Percentiles rank a stretch among this genome's conserved stretches.
Evolutionary conservation across 2,329 filamentous ascomycete genomes (phyloP).

Genomic region (Zymoseptoria ardabiliae): DNA sequence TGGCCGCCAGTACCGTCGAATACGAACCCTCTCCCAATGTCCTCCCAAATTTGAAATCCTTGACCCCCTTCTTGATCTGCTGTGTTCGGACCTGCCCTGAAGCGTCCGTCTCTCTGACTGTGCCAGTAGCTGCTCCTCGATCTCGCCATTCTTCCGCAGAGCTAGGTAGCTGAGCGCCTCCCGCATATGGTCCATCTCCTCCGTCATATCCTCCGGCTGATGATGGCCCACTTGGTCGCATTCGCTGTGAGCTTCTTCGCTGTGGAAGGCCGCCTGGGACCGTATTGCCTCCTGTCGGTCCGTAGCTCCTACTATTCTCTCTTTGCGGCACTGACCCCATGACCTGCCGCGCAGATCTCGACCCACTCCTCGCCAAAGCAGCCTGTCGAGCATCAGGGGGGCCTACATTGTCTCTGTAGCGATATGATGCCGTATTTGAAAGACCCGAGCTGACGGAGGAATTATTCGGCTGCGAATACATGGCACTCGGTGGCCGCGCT

Average conservation of each 20-base stretch:
- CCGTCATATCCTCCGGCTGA: constrained; percentile 18
- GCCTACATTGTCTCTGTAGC: constrained; percentile 40
- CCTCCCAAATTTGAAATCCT: constrained; percentile 89
- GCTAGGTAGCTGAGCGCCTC: constrained; percentile 51
- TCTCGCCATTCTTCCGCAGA: constrained; percentile 90
- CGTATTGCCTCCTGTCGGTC: constrained; percentile 51
- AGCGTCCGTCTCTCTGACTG: constrained; percentile 76
- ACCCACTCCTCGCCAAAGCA: constrained; percentile 55
- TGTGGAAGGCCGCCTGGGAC: constrained; percentile 54
- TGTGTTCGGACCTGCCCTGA: constrained; percentile 68
- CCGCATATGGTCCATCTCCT: constrained; percentile 16
- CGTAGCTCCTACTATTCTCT: constrained; percentile 63
- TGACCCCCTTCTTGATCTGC: constrained; percentile 91
- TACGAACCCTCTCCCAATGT: constrained; percentile 94
- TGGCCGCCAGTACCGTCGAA: constrained; percentile 88
- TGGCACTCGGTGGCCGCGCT: constrained; percentile 36
- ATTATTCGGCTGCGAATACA: constrained; percentile 44
- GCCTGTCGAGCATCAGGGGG: constrained; percentile 31
- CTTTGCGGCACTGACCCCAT: constrained; percentile 57
- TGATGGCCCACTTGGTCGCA: constrained; percentile 18
- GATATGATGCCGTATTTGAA: constrained; percentile 34
- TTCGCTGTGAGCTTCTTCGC: constrained; percentile 67
- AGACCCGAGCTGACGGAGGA: constrained; percentile 37
- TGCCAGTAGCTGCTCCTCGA: constrained; percentile 76
- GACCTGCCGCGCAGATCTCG: constrained; percentile 52